Base-by-base conservation (phyloP, 1,139 yeast species). In the Tardiomyces blankii region DNA sequence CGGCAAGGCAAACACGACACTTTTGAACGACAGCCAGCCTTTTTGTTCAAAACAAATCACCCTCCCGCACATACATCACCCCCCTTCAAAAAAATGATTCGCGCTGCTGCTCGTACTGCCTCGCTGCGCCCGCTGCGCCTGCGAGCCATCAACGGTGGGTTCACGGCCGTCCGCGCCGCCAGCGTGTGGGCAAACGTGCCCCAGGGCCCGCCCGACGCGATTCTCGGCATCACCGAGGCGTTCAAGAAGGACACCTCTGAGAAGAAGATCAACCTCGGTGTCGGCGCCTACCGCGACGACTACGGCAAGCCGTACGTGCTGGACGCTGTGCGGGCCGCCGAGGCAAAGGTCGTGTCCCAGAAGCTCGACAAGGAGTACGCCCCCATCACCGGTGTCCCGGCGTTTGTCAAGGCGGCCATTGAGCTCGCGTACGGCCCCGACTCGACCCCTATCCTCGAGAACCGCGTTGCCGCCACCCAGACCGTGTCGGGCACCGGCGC, bases 211-310 rank as follows among this genome's bases (percentile, higher is more conserved):
- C 82, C 82, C 30, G 83, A 78, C 62, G 79, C 80, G 63, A 78
- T 78, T 60, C 73, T 78, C 54, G 83, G 82, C 46, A 77, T 78
- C 57, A 62, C 78, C 49, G 83, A 78, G 64, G 81, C 81, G 50
- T 78, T 67, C 68, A 66, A 66, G 59, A 59, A 56, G 52, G 58
- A 77, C 54, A 18, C 56, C 13, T 60, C 63, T 43, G 63, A 62
- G 5, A 72, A 75, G 50, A 91, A 89, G 70, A 87, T 89, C 53
- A 95, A 88, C 66, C 72, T 87, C 54, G 96, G 96, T 47, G 89
- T 89, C 51, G 97, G 97, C 53, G 97, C 97, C 42, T 91, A 91
- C 73, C 79, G 97, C 66, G 96, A 89, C 64, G 83, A 87, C 65
- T 67, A 69, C 54, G 97, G 96, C 47, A 84, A 87, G 67, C 96